Conservation (phyloP, 2,329 filamentous ascomycete species). For the Shiraia bambusicola region DNA sequence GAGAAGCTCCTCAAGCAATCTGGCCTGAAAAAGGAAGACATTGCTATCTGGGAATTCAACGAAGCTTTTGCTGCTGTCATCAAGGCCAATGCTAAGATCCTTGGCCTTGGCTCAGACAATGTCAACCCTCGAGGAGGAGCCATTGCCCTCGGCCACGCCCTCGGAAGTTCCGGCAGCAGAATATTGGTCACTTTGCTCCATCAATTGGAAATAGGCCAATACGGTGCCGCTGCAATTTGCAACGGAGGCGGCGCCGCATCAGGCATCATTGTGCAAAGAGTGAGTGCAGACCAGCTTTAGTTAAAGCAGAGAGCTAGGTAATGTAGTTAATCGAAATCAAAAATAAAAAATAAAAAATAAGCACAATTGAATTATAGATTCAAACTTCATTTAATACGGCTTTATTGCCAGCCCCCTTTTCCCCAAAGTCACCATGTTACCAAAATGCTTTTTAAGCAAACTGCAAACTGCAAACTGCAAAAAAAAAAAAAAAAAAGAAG, state of each 20-base stretch:
- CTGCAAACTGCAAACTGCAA: constrained; percentile 1
- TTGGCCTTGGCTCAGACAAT: constrained; percentile 74
- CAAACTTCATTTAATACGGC: too few species aligned
- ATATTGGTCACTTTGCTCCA: constrained; percentile 89
- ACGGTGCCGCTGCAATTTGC: constrained; percentile 93
- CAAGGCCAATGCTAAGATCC: constrained; percentile 90
- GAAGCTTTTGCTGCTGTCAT: constrained; percentile 96
- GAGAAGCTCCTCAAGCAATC: constrained; percentile 85
- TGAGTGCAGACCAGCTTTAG: constrained; percentile 45
- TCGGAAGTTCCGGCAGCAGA: constrained; percentile 89
- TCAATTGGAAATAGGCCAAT: constrained; percentile 88
- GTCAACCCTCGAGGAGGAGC: constrained; percentile 90
- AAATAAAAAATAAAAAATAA: neutral
- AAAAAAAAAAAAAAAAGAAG: constrained; percentile 6
- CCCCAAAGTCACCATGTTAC: too few species aligned
- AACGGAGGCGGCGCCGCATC: constrained; percentile 94
- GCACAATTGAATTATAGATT: too few species aligned
- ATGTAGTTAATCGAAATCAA: neutral
- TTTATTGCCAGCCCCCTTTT: too few species aligned
- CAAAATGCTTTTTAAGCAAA: too few species aligned
- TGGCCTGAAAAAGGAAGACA: constrained; percentile 86
- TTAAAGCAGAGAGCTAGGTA: neutral
- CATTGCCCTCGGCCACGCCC: constrained; percentile 86
- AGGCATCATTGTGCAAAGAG: constrained; percentile 84
- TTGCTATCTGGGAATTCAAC: constrained; percentile 97